A percentile compares a stretch with the other conserved stretches of the same genome.
These are phyloP conservation scores for Penicillium alfredii DNA, from an alignment of 495 filamentous ascomycete species.

Conservation along the genomic window DNA sequence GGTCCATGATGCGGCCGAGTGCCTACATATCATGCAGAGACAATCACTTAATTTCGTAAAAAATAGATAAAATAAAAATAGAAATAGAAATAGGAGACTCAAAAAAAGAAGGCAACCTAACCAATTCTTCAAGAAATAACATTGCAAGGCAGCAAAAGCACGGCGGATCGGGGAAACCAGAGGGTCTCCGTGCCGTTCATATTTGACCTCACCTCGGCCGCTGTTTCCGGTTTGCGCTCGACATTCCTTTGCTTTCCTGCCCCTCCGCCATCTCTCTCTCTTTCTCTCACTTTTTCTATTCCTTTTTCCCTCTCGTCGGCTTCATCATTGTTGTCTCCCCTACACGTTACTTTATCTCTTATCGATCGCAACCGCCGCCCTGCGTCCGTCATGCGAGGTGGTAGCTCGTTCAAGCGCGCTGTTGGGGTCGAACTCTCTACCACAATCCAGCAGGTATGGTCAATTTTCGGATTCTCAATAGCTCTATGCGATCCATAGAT, in stretches of 20 bases:
- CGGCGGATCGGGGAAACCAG: too few species aligned
- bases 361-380: conserved; percentile 6
- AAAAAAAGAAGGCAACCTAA: background rate
- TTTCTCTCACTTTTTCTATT: conserved; percentile 16
- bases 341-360: background rate
- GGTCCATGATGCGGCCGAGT: conserved; percentile 2
- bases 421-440: conserved; percentile 52
- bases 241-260: conserved; percentile 7
- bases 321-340: conserved; percentile 5
- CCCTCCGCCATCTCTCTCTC: conserved; percentile 12
- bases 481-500: too few species aligned
- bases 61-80: background rate
- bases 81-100: conserved; percentile 3
- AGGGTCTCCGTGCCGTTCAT: too few species aligned
- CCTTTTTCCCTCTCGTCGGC: conserved; percentile 8
- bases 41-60: conserved; percentile 1
- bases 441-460: conserved; percentile 58
- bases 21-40: conserved; percentile 5
- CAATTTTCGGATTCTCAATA: too few species aligned
- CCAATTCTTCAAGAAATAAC: too few species aligned
- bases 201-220: conserved; percentile 21
- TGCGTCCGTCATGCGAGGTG: conserved; percentile 48
- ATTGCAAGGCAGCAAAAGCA: too few species aligned
- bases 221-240: conserved; percentile 15
- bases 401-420: conserved; percentile 53